A percentile compares a stretch with the other conserved stretches of the same genome.
Evolutionary conservation across 768 basidiomycete species (phyloP).

Genomic region (Leccinum longicurvipes): DNA sequence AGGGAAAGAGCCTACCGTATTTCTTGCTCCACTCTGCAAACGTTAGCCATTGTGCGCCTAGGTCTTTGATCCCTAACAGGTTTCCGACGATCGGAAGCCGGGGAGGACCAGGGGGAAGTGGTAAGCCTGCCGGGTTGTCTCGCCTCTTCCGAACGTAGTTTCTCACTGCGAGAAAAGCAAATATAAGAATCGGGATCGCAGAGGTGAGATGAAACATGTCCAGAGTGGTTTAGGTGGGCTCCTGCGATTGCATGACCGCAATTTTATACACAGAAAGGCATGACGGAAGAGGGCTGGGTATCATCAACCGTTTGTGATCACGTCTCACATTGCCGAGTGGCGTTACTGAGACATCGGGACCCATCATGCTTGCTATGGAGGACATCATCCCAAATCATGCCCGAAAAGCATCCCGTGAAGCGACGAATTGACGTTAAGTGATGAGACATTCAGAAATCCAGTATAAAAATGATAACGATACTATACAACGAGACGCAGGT

Average conservation of each 20-base stretch:
- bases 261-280: slow-evolving; percentile 1
- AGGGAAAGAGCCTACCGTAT: slow-evolving; percentile 34
- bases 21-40: slow-evolving; percentile 40
- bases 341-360: slow-evolving; percentile 7
- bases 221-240: neutral
- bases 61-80: slow-evolving; percentile 38
- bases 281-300: neutral
- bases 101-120: slow-evolving; percentile 42
- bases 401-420: neutral
- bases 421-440: neutral
- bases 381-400: neutral
- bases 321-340: slow-evolving; percentile 11
- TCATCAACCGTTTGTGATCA: neutral
- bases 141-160: slow-evolving; percentile 2
- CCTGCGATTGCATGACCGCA: neutral
- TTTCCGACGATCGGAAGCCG: slow-evolving; percentile 44
- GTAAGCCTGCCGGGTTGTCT: slow-evolving; percentile 19
- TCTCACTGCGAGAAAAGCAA: slow-evolving; percentile 1
- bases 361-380: neutral
- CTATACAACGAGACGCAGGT: slow-evolving; percentile 19
- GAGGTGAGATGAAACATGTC: slow-evolving; percentile 6
- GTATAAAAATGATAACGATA: slow-evolving; percentile 27
- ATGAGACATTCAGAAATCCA: neutral
- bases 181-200: neutral
- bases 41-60: slow-evolving; percentile 38